phyloP scores from a whole-genome alignment of 257 asterid genomes.

The Prunella vulgaris region DNA sequence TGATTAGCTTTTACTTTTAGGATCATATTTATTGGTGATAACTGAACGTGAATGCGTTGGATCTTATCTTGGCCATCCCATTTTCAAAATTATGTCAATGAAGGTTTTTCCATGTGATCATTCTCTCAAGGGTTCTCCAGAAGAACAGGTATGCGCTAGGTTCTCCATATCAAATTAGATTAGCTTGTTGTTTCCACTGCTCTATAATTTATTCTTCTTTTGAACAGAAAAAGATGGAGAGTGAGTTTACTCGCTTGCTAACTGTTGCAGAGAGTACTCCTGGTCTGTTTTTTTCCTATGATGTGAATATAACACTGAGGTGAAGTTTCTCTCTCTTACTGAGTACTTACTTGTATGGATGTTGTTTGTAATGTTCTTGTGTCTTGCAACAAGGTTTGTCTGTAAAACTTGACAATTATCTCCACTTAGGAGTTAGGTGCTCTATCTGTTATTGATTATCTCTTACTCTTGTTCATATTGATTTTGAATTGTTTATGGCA shows the following conservation, averaged over 20 bases:
- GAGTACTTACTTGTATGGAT: constrained; percentile 9
- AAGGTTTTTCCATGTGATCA: constrained; percentile 86
- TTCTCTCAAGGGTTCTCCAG: constrained; percentile 76
- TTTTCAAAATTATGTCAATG: constrained; percentile 76
- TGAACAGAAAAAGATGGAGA: constrained; percentile 88
- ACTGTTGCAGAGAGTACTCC: constrained; percentile 78
- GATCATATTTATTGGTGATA: constrained; percentile 77
- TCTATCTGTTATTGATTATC: background rate
- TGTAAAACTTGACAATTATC: no score
- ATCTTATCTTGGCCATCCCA: constrained; percentile 75
- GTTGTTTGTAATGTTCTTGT: background rate
- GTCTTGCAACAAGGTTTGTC: background rate
- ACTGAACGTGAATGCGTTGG: constrained; percentile 92
- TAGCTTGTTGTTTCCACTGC: constrained; percentile 19
- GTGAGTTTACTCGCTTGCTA: constrained; percentile 79
- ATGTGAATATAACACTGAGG: constrained; percentile 95
- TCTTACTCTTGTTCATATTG: background rate
- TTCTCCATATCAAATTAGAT: constrained; percentile 20
- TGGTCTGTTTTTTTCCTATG: constrained; percentile 91
- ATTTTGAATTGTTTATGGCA: background rate
- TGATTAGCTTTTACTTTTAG: constrained; percentile 37
- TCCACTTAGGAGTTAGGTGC: background rate
- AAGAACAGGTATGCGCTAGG: constrained; percentile 64
- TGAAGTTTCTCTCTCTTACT: constrained; percentile 25
- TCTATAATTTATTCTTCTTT: constrained; percentile 24